phyloP scores from a whole-genome alignment of 305 asterid genomes.

The Andrographis paniculata region DNA sequence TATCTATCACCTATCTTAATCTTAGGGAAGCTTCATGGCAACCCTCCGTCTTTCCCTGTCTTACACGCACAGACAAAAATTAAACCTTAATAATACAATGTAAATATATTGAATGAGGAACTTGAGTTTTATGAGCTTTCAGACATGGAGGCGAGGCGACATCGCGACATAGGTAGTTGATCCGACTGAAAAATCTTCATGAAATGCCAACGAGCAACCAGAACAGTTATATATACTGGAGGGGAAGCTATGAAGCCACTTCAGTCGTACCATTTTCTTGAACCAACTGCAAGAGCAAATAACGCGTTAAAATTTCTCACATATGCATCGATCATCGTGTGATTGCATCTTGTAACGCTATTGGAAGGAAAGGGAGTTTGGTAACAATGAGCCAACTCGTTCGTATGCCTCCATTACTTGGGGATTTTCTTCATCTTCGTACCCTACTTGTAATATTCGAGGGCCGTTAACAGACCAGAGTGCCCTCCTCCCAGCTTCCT shows the following conservation, averaged over 20 bases:
- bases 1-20: no score
- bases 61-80: no score
- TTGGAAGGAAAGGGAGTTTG: conserved; percentile 4
- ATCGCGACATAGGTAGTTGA: no score
- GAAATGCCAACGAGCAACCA: neutral
- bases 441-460: conserved; percentile 81
- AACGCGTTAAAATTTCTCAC: conserved; percentile 8
- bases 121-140: no score
- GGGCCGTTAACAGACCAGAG: conserved; percentile 97
- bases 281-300: conserved; percentile 45
- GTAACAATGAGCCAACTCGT: conserved; percentile 90
- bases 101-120: no score
- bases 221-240: neutral
- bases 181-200: no score
- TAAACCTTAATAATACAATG: no score
- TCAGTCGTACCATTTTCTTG: conserved; percentile 47
- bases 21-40: no score
- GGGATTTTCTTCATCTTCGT: conserved; percentile 70
- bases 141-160: no score
- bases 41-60: no score
- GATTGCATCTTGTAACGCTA: neutral
- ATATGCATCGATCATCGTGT: neutral
- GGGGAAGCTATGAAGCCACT: conserved; percentile 23
- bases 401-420: conserved; percentile 90
- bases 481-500: conserved; percentile 94